These are phyloP conservation scores for Xylaria sp. DNA, from an alignment of 2,329 filamentous ascomycete species.

Conservation along the genomic window DNA sequence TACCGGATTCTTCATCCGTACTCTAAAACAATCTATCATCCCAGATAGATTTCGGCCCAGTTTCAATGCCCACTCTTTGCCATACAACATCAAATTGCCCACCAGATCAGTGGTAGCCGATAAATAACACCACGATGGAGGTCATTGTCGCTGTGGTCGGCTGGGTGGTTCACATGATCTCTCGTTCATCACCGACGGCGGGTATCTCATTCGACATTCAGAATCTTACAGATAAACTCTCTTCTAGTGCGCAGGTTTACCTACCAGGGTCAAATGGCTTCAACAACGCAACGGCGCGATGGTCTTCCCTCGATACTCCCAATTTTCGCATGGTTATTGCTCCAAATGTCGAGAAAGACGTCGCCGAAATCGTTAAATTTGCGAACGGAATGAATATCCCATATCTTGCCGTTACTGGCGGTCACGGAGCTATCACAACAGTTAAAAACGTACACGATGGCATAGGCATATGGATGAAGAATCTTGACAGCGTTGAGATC, in stretches of 20 bases:
- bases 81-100: no score
- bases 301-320: constrained; percentile 53
- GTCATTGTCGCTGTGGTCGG: no score
- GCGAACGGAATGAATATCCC: constrained; percentile 46
- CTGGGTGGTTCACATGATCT: no score
- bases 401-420: constrained; percentile 47
- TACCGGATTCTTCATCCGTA: no score
- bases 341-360: constrained; percentile 54
- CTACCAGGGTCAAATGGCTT: constrained; percentile 50
- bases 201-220: no score
- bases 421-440: constrained; percentile 47
- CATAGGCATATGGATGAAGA: constrained; percentile 48
- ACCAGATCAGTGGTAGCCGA: no score
- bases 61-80: no score
- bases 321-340: constrained; percentile 53
- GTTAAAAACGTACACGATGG: constrained; percentile 47
- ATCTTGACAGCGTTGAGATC: constrained; percentile 45
- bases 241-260: constrained; percentile 48
- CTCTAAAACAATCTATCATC: no score
- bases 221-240: constrained; percentile 43
- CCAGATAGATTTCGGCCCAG: no score
- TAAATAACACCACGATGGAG: no score
- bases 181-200: no score
- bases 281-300: constrained; percentile 46
- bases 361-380: constrained; percentile 51